These are phyloP conservation scores for Mycena chlorophos DNA, from an alignment of 768 basidiomycete genomes.

Conservation along the genomic window DNA sequence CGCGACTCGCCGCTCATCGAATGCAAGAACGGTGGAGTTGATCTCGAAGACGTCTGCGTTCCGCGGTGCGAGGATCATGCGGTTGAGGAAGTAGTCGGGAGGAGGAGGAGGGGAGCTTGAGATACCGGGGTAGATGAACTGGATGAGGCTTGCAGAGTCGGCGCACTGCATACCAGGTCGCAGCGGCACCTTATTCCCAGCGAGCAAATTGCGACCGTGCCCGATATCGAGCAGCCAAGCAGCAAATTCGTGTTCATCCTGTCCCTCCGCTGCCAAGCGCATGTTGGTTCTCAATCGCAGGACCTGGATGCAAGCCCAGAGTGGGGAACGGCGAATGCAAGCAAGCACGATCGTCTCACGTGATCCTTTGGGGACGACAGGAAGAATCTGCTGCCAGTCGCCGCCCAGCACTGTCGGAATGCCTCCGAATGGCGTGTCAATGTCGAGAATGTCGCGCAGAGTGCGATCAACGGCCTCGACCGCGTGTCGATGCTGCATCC, in stretches of 20 bases:
- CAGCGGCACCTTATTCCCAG: neutral
- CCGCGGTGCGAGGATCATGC: constrained; percentile 30
- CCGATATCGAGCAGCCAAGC: constrained; percentile 10
- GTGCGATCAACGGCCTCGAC: constrained; percentile 5
- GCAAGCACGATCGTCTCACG: neutral
- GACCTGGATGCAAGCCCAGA: neutral
- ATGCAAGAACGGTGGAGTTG: neutral
- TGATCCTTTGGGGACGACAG: constrained; percentile 4
- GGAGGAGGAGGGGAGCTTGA: neutral
- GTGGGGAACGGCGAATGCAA: neutral
- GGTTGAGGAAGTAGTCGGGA: constrained; percentile 25
- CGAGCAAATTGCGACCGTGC: neutral
- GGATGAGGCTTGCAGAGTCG: neutral
- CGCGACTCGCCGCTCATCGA: constrained; percentile 1
- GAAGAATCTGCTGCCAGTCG: constrained; percentile 1
- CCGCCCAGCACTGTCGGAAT: neutral
- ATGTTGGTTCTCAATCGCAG: neutral
- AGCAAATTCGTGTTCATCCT: constrained; percentile 2
- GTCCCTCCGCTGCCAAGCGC: constrained; percentile 2
- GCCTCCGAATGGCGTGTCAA: neutral
- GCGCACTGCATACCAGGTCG: neutral
- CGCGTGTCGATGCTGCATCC: constrained; percentile 1
- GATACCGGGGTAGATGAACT: constrained; percentile 4
- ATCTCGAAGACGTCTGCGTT: constrained; percentile 12
- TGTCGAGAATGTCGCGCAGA: neutral